Evolutionary conservation across 1,139 yeast species (phyloP), one percentile per base, ranked within the genome.

Genomic region (Kodamaea alishanica): DNA sequence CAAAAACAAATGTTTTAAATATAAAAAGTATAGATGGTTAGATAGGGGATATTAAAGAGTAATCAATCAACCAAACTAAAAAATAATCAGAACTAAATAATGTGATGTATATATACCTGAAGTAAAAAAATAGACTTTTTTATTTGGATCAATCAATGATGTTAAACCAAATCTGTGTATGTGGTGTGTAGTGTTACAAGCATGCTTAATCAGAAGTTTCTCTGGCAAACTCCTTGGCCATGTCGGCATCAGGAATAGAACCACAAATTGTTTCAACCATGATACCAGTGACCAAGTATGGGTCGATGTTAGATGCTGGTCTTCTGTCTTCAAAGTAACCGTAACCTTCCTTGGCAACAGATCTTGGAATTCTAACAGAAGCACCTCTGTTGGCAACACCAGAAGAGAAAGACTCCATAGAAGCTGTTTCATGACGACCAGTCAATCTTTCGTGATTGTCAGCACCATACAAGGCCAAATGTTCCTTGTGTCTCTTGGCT

Each of bases 371-470:
- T 80, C 98, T 87, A 55, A 92, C 82, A 29, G 97, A 89, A 47
- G 97, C 96, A 73, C 97, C 98, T 80, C 98, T 87, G 88, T 92
- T 92, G 65, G 98, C 98, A 55, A 92, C 97, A 77, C 98, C 98
- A 44, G 89, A 81, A 36, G 95, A 83, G 79, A 90, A 92, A 40
- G 80, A 69, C 55, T 88, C 84, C 79, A 86, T 81, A 37, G 95
- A 84, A 42, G 97, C 98, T 51, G 98, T 92, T 78, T 92, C 98
- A 70, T 90, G 97, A 64, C 92, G 84, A 64, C 98, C 98, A 52
- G 98, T 92, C 63, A 92, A 79, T 79, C 98, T 89, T 70, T 70
- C 73, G 48, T 86, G 96, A 70, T 92, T 92, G 71, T 92, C 97
- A 63, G 89, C 70, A 68, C 98, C 98, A 63, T 92, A 92, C 54